A percentile compares a stretch with the other conserved stretches of the same genome.
Conservation (phyloP, 2,329 filamentous ascomycete genomes). For the Apiospora hydei region DNA sequence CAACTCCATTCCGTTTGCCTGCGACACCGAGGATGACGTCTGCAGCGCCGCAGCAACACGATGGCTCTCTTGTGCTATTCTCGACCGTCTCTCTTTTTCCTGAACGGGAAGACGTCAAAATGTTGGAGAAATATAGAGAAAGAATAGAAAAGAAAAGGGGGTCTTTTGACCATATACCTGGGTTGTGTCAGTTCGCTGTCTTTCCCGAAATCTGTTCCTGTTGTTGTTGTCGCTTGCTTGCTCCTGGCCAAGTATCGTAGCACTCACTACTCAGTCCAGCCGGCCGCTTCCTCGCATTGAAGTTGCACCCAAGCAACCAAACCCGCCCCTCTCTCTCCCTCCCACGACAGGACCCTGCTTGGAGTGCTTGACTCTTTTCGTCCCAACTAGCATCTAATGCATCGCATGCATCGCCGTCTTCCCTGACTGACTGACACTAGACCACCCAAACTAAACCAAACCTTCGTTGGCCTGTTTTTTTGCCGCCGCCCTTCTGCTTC, state of each 20-base stretch:
- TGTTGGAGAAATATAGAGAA: too few species aligned
- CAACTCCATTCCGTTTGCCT: neutral
- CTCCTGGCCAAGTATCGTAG: neutral
- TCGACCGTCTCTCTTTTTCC: neutral
- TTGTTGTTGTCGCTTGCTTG: neutral
- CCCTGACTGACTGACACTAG: slow-evolving; percentile 1
- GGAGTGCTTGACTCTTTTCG: neutral
- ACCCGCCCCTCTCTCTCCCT: neutral
- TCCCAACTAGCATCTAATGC: slow-evolving; percentile 19
- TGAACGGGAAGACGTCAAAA: neutral
- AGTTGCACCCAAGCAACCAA: neutral
- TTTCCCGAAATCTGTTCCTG: neutral
- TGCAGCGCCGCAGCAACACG: neutral
- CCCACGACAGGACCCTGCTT: neutral
- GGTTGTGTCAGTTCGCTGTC: neutral
- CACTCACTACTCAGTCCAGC: neutral
- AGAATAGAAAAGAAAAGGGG: neutral
- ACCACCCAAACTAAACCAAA: slow-evolving; percentile 17
- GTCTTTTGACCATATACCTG: neutral
- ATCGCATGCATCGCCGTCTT: slow-evolving; percentile 7
- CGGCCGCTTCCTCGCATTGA: too few species aligned
- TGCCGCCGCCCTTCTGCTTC: neutral
- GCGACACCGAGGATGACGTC: slow-evolving; percentile 16
- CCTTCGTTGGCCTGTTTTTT: neutral
- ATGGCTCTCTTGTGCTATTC: neutral